phyloP scores from a whole-genome alignment of 139 green algal species.

The Chlamydomonas sp. region DNA sequence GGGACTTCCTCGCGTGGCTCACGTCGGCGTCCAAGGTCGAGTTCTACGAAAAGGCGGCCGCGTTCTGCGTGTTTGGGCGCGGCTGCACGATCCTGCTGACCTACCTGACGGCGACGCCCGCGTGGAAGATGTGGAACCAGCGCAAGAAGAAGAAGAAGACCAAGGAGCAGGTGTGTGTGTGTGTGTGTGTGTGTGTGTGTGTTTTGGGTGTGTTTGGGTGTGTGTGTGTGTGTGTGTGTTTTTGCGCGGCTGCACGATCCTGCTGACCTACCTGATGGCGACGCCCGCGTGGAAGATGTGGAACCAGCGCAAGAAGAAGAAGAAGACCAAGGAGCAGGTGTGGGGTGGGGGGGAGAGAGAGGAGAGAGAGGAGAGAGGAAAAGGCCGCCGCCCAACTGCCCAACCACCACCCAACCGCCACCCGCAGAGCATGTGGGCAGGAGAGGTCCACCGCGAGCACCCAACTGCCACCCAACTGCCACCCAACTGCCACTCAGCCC shows the following conservation, averaged over 20 bases:
- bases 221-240: constrained; percentile 18
- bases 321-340: constrained; percentile 14
- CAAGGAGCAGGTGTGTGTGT: no score
- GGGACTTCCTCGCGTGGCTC: constrained; percentile 50
- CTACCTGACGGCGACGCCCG: constrained; percentile 3
- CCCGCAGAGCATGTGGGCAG: constrained; percentile 23
- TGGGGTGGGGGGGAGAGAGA: no score
- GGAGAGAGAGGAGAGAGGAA: no score
- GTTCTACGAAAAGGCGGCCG: constrained; percentile 39
- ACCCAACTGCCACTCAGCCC: no score
- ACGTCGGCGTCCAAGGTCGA: constrained; percentile 22
- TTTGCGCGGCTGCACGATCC: not conserved
- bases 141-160: constrained; percentile 30
- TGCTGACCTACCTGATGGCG: not conserved
- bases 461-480: no score
- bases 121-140: constrained; percentile 17
- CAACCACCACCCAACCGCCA: no score
- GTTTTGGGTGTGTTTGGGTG: no score
- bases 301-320: constrained; percentile 21
- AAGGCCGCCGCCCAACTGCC: no score
- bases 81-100: constrained; percentile 6
- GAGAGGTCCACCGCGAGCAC: constrained; percentile 48
- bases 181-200: not conserved
- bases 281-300: constrained; percentile 13
- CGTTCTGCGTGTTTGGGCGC: constrained; percentile 21